A percentile compares a stretch with the other conserved stretches of the same genome.
phyloP scores from a whole-genome alignment of 352 stramenopile species.

The Globisporangium abappressorium region DNA sequence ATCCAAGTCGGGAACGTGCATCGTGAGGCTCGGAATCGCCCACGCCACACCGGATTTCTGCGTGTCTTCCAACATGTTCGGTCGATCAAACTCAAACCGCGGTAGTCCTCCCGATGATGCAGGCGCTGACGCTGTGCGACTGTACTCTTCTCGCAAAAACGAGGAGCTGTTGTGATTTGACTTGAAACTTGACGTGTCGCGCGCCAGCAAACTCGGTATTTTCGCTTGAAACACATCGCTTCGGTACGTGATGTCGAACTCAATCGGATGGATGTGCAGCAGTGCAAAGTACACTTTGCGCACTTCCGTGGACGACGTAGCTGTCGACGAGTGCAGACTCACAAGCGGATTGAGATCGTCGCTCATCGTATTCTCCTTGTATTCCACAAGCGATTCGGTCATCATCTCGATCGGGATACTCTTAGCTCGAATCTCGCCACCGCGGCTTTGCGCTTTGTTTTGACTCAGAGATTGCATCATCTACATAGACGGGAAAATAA shows the following conservation, averaged over 20 bases:
- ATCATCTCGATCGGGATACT: constrained; percentile 82
- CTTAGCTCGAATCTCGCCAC: constrained; percentile 78
- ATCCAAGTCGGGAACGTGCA: constrained; percentile 88
- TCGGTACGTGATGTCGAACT: constrained; percentile 87
- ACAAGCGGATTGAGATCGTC: constrained; percentile 79
- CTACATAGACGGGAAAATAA: constrained; percentile 16
- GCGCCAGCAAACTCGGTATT: constrained; percentile 44
- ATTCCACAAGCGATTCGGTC: constrained; percentile 68
- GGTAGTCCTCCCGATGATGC: constrained; percentile 19
- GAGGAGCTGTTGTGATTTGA: constrained; percentile 11
- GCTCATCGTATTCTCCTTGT: constrained; percentile 72
- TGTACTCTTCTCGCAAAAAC: constrained; percentile 30
- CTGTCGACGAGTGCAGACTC: constrained; percentile 62
- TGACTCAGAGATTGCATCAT: constrained; percentile 67
- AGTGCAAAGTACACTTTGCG: constrained; percentile 88
- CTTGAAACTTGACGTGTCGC: constrained; percentile 55
- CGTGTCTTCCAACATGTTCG: constrained; percentile 26
- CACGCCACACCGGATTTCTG: constrained; percentile 57
- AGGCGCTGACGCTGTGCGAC: constrained; percentile 34
- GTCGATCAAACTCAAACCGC: constrained; percentile 32
- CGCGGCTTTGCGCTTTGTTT: constrained; percentile 63
- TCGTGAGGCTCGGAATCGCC: constrained; percentile 83
- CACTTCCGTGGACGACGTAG: constrained; percentile 64
- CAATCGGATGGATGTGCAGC: constrained; percentile 85
- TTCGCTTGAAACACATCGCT: constrained; percentile 82